Evolutionary conservation across 345 rosid species (phyloP).

Genomic region (Lumnitzera racemosa): DNA sequence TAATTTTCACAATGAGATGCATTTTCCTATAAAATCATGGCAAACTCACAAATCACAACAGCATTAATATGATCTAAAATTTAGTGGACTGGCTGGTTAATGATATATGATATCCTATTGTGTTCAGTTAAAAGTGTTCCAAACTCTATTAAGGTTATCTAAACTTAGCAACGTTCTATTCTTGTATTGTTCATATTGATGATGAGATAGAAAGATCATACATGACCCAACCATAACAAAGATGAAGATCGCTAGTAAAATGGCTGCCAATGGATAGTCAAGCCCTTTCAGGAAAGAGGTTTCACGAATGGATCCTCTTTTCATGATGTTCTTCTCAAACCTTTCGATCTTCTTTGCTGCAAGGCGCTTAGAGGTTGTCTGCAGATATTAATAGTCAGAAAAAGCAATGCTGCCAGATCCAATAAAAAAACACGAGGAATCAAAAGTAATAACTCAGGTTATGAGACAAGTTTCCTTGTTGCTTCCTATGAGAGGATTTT

Average conservation of each 20-base stretch:
- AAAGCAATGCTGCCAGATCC: not conserved
- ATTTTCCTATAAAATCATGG: too few relatives aligned
- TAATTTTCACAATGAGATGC: too few relatives aligned
- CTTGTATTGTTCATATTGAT: too few relatives aligned
- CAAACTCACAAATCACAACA: too few relatives aligned
- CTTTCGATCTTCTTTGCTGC: slow-evolving; percentile 22
- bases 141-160: too few relatives aligned
- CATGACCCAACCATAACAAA: slow-evolving; percentile 35
- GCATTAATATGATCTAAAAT: too few relatives aligned
- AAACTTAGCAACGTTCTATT: too few relatives aligned
- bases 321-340: slow-evolving; percentile 31
- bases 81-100: too few relatives aligned
- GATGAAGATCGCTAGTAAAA: slow-evolving; percentile 28
- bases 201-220: slow-evolving; percentile 6
- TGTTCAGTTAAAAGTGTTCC: too few relatives aligned
- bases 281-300: slow-evolving; percentile 20
- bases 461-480: too few relatives aligned
- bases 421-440: not conserved
- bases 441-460: not conserved
- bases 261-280: slow-evolving; percentile 27
- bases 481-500: too few relatives aligned
- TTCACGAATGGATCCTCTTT: slow-evolving; percentile 26
- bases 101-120: too few relatives aligned
- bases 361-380: slow-evolving; percentile 31
- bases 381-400: not conserved